Base-by-base conservation (phyloP, 208 protist species). In the Tritrichomonas foetus region DNA sequence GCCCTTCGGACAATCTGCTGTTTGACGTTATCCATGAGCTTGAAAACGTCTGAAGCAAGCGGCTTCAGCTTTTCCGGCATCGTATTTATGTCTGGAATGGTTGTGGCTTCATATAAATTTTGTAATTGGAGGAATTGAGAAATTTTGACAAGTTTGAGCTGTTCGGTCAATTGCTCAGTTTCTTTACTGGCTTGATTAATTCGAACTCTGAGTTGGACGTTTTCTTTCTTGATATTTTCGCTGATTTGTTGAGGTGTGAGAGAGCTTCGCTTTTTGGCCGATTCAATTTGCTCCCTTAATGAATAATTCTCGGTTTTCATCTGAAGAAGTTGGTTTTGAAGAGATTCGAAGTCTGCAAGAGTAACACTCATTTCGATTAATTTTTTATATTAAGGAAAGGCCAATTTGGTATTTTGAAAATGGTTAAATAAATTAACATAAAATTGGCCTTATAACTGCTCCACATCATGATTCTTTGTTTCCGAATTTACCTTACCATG, bases 131-230 rank as follows among this genome's bases (percentile, higher is more conserved):
- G 41, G 57, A 89, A 89, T 39, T 89, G 13, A 39, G 47, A 53
- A 39, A 89, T 89, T 57, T 44, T 53, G 16, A 89, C 78, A 27
- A 44, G 14, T 39, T 89, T 89, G 33, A 89, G 36, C 36, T 89
- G 44, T 57, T 89, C 78, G 33, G 47, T 44, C 1, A 89, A 20
- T 20, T 53, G 11, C 8, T 89, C 78, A 20, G n/a, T 53, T 57
- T 89, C 78, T 89, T 89, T 89, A 25, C 53, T 89, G 2, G 47
- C 41, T 50, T 89, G 78, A 36, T 57, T 89, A 16, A 89, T 89
- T 89, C 16, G 33, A 57, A 89, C 78, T 27, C 78, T 41, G 1
- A 89, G 16, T 89, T 89, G 78, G 20, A 89, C n/a, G 57, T 89
- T 89, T n/a, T 89, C 78, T 44, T 89, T 89, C 47, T 57, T 53